Base-by-base conservation (phyloP, 2,329 filamentous ascomycete species). In the Biscogniauxia mediterranea region DNA sequence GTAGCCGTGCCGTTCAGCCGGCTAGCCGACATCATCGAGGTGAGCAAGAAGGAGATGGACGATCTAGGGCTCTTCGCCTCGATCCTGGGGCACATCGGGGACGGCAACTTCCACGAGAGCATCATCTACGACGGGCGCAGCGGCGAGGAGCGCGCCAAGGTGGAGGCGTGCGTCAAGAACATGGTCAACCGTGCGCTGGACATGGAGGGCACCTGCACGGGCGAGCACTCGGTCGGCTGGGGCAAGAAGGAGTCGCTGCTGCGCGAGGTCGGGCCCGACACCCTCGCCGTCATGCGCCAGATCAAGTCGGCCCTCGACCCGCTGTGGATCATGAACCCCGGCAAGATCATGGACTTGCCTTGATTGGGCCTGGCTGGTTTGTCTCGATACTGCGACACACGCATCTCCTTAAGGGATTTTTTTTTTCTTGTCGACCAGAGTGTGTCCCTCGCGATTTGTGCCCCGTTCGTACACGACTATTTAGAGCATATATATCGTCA, bases 191-290 rank as follows among this genome's bases (percentile, higher is more conserved):
- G 92, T n/a, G 93, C 93, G 1, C 76, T 97, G 23, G 91, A 94
- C 66, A 97, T 97, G 93, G 93, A 97, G 62, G 92, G 93, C 1
- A 96, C 93, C 5, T 95, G 91, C 74, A 96, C 93, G 0, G 93
- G 92, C 26, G 93, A 96, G 75, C 92, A 96, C 74, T 90, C 90
- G 0, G 84, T 96, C 63, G 93, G 92, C 21, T 86, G 94, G 75
- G 92, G 91, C 17, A 96, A 96, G 78, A 96, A 96, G 77, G 85
- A 87, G 60, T 90, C 87, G 8, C 80, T 97, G 54, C 76, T 92
- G 28, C 87, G 89, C 73, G 93, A 97, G 75, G 85, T 97, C 19
- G 93, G 93, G 0, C 78, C 85, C 2, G 91, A 92, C 60, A 96
- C 93, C 0, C 81, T 97, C 61, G 88, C 84, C 19, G 89, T 96